phyloP scores from a whole-genome alignment of 2,329 filamentous ascomycete genomes.

The Fusarium staphyleae region DNA sequence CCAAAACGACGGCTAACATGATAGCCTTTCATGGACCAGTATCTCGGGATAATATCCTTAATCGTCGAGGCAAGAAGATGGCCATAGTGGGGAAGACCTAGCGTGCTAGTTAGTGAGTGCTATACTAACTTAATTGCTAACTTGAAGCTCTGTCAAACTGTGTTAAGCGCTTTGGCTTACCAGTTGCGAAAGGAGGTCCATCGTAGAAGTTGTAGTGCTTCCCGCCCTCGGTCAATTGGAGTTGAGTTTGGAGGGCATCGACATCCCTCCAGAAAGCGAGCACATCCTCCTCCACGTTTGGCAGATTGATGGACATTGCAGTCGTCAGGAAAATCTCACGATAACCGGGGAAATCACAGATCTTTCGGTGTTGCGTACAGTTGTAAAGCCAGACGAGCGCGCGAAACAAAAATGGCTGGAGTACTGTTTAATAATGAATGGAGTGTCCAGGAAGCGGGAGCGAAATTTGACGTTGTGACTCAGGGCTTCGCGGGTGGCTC shows the following conservation, averaged over 20 bases:
- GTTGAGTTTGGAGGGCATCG: conserved; percentile 39
- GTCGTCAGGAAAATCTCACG: background rate
- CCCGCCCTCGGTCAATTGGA: conserved; percentile 70
- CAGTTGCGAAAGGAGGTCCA: conserved; percentile 67
- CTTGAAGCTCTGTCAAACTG: background rate
- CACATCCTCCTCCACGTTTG: conserved; percentile 4
- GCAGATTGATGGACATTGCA: conserved; percentile 5
- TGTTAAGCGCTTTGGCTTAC: background rate
- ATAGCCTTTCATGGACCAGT: conserved; percentile 91
- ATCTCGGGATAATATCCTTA: conserved; percentile 89
- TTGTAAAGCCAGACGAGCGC: too few relatives aligned
- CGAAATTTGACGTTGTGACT: too few relatives aligned
- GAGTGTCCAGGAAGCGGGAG: too few relatives aligned
- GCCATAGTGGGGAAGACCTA: conserved; percentile 46
- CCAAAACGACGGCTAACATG: conserved; percentile 86
- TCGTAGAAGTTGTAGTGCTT: conserved; percentile 89
- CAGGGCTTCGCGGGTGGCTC: too few relatives aligned
- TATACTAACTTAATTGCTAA: too few relatives aligned
- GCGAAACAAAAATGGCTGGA: too few relatives aligned
- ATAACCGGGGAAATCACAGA: background rate
- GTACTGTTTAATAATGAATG: too few relatives aligned
- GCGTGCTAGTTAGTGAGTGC: background rate
- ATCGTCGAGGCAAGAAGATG: conserved; percentile 86
- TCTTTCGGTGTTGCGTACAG: too few relatives aligned
- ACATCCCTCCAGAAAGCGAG: conserved; percentile 29